These are phyloP conservation scores for Aspergillus asperescens DNA, from an alignment of 495 filamentous ascomycete genomes.

Conservation along the genomic window DNA sequence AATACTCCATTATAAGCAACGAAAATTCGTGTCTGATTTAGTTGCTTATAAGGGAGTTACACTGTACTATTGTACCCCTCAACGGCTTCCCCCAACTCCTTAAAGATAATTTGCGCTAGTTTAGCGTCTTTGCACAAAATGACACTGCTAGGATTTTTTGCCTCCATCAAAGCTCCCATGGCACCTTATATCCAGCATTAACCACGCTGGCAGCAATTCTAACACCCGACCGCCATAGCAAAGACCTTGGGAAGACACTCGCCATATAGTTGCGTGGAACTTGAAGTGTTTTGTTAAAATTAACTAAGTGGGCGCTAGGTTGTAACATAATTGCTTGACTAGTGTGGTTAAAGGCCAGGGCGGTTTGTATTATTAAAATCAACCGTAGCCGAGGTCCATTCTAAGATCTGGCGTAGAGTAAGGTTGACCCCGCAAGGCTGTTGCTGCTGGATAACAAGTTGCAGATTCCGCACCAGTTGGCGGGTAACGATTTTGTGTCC, in stretches of 20 bases:
- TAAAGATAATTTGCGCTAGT: conserved; percentile 42
- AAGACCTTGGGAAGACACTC: conserved; percentile 30
- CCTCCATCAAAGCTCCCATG: conserved; percentile 40
- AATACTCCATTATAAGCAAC: no score
- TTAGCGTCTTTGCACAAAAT: conserved; percentile 30
- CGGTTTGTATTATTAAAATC: conserved; percentile 42
- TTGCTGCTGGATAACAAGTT: conserved; percentile 26
- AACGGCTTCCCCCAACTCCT: conserved; percentile 30
- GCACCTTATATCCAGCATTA: conserved; percentile 46
- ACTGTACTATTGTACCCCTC: conserved; percentile 41
- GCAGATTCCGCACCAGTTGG: conserved; percentile 31
- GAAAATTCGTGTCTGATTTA: no score
- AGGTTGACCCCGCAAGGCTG: conserved; percentile 45
- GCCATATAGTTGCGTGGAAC: conserved; percentile 39
- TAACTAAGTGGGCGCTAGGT: conserved; percentile 37
- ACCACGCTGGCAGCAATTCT: conserved; percentile 41
- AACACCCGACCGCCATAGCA: no score
- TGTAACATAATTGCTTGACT: conserved; percentile 19
- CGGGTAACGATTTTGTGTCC: conserved; percentile 24
- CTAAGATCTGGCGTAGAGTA: conserved; percentile 28
- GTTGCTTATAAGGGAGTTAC: no score
- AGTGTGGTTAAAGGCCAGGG: conserved; percentile 19
- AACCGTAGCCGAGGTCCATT: conserved; percentile 35
- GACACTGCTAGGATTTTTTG: conserved; percentile 34
- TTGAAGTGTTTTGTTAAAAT: conserved; percentile 43